Conservation (phyloP, 768 basidiomycete species). For the Suillus luteus region DNA sequence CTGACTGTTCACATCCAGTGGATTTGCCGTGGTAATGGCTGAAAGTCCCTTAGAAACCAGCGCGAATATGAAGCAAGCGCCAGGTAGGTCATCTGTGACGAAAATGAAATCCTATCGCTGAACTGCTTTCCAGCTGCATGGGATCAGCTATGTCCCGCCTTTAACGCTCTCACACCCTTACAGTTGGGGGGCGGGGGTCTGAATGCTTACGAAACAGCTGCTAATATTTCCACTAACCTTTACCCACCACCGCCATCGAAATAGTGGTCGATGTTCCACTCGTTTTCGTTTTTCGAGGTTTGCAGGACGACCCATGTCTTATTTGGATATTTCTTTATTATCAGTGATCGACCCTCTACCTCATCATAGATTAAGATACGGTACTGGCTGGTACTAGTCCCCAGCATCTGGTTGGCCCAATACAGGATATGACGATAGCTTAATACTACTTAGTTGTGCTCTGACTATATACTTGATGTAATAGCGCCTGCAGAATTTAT, state of each 20-base stretch:
- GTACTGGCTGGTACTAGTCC: background rate
- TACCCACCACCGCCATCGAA: conserved; percentile 7
- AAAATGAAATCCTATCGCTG: background rate
- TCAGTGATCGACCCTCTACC: background rate
- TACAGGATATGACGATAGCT: background rate
- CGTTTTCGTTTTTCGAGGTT: background rate
- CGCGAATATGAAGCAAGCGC: too few species aligned
- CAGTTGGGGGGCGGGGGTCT: conserved; percentile 25
- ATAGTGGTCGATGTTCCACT: too few species aligned
- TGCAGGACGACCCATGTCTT: background rate
- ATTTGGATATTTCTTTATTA: background rate
- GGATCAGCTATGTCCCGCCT: conserved; percentile 28
- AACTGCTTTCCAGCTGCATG: conserved; percentile 22
- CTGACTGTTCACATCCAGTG: conserved; percentile 17
- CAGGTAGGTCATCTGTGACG: background rate
- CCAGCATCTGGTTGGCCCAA: background rate
- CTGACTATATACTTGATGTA: background rate
- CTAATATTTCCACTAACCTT: conserved; percentile 19
- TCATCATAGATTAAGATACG: background rate
- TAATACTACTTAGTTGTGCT: background rate
- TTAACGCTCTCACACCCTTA: conserved; percentile 18
- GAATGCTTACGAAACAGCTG: conserved; percentile 20
- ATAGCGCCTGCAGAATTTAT: background rate
- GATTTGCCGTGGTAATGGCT: conserved; percentile 34
- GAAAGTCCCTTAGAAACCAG: conserved; percentile 22